Base-by-base conservation (phyloP, 495 filamentous ascomycete genomes). In the Aspergillus hancockii region DNA sequence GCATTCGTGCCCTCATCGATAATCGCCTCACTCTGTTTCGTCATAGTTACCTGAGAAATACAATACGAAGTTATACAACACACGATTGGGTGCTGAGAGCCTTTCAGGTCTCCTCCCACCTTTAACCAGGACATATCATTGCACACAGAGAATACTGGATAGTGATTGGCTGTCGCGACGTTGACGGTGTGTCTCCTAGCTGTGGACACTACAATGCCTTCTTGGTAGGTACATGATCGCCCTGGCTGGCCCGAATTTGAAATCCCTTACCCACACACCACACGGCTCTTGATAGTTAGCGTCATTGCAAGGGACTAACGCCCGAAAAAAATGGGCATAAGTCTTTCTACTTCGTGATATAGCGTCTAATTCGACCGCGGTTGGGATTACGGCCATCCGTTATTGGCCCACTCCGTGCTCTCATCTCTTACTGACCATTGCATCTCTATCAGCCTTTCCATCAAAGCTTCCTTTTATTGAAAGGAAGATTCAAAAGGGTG, bases 211-310 rank as follows among this genome's bases (percentile, higher is more conserved):
- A 47, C 3, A 23, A 19, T 47, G 12, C 19, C 43, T 47, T 47
- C 43, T 47, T 23, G 19, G 19, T 47, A 22, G 43, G 43, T 47
- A 47, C 43, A 47, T 22, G 43, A 47, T 47, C 43, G 43, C 43
- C 43, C 18, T 22, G 13, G 25, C 7, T 14, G 43, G 19, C 43
- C 43, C 43, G 19, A 47, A 47, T 23, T 47, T 47, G 43, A n/a
- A 47, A 47, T 47, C 18, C 13, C 21, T 23, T 47, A 47, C 43
- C 43, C 43, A 47, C 43, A 16, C 5, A 47, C 43, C 43, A 47
- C 43, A 47, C 43, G 43, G 21, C 43, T 47, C 21, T 47, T 8
- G 18, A 23, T 47, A 10, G 23, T 23, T 47, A 47, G 43, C 43
- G 43, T 47, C 43, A 23, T 47, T 22, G 43, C 43, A 47, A 47